Percentiles rank a stretch among this genome's conserved stretches.
These are phyloP conservation scores for Hemerocallis citrina DNA, from an alignment of 106 monocot genomes.

Conservation along the genomic window DNA sequence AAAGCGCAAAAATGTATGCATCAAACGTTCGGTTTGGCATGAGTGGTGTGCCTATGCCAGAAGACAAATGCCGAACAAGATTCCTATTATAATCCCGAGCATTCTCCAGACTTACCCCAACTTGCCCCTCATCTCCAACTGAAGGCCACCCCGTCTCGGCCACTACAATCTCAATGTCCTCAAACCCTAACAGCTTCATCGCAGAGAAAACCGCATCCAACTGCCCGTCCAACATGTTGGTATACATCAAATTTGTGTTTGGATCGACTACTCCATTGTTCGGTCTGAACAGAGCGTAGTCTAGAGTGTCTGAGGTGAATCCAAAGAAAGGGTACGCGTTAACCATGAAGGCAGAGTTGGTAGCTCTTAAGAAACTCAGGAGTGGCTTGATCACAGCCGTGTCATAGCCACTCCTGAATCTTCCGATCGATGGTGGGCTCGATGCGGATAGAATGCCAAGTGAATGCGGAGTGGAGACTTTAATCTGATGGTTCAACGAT, in stretches of 20 bases:
- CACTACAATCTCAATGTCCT: conserved; percentile 54
- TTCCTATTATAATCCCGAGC: conserved; percentile 53
- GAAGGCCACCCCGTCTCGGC: conserved; percentile 81
- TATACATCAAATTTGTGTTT: conserved; percentile 40
- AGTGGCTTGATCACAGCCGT: conserved; percentile 56
- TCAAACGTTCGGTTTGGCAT: conserved; percentile 69
- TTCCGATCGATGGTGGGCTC: conserved; percentile 58
- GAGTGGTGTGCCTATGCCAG: conserved; percentile 63
- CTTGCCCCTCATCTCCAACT: conserved; percentile 38
- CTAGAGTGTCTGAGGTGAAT: conserved; percentile 39
- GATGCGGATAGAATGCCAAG: conserved; percentile 64
- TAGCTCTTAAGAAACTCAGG: conserved; percentile 66
- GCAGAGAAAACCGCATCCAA: conserved; percentile 72
- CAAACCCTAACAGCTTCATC: conserved; percentile 41
- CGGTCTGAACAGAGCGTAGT: conserved; percentile 61
- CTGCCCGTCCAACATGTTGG: conserved; percentile 81
- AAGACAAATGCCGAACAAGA: conserved; percentile 32
- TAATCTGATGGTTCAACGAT: conserved; percentile 21
- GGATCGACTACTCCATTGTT: conserved; percentile 41
- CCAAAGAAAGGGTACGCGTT: conserved; percentile 90
- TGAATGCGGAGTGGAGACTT: conserved; percentile 85
- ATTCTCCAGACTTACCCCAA: conserved; percentile 20
- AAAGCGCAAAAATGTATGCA: conserved; percentile 59
- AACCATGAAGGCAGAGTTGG: conserved; percentile 69
- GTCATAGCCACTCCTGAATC: conserved; percentile 63